Conservation (phyloP, 306 rosid species). For the Cicer judaicum region DNA sequence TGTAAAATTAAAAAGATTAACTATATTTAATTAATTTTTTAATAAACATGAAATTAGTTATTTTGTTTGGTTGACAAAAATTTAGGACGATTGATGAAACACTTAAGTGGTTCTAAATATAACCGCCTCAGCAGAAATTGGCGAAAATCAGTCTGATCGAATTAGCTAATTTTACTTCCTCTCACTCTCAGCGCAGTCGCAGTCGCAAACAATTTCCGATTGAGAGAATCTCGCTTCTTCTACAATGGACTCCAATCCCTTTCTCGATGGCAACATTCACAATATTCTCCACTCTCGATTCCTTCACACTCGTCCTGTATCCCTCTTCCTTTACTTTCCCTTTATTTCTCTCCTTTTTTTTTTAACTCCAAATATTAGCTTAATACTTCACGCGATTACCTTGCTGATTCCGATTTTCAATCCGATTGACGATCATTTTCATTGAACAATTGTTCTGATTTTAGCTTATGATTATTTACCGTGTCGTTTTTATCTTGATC, state of each 20-base stretch:
- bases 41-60: no score
- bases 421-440: background rate
- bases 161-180: constrained; percentile 34
- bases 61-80: no score
- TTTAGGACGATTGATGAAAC: no score
- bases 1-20: no score
- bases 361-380: background rate
- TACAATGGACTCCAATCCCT: constrained; percentile 73
- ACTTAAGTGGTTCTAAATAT: constrained; percentile 25
- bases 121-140: constrained; percentile 49
- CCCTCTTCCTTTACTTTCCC: background rate
- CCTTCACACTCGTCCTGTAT: constrained; percentile 63
- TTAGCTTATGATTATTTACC: background rate
- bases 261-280: constrained; percentile 75
- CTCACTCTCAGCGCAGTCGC: background rate
- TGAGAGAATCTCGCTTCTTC: background rate
- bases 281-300: constrained; percentile 58
- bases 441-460: background rate
- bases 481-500: constrained; percentile 1
- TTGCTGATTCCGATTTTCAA: constrained; percentile 16
- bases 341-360: no score
- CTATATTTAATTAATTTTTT: no score
- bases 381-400: constrained; percentile 18
- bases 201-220: background rate
- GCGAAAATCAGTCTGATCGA: constrained; percentile 41